Base-by-base conservation (phyloP, 2,329 filamentous ascomycete species). In the Ambrosiella cleistominuta region DNA sequence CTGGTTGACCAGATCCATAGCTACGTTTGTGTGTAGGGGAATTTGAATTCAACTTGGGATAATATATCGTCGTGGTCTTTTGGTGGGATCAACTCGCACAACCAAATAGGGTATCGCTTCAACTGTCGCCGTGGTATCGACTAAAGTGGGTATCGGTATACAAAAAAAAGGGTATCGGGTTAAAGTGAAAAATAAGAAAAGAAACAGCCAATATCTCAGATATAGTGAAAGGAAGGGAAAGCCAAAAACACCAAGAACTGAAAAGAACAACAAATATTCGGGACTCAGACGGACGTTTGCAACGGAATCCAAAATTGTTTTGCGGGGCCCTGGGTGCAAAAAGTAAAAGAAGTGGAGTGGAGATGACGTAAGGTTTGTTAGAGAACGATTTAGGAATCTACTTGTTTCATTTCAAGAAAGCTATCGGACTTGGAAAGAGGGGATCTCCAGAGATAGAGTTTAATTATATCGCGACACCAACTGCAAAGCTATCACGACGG, bases 1-100 rank as follows among this genome's bases (percentile, higher is more conserved):
- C 77, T 79, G 76, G 67, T 81, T 80, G 61, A 81, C 78, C 60
- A 81, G 72, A 75, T 81, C 78, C 78, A 81, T 81, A 13, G 35
- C 38, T 12, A 53, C 9, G 27, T 19, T 27, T 44, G 52, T 54
- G 36, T 19, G 27, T 42, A 17, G 27, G 17, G 8, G 37, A 42
- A 42, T 40, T 9, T 40, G 38, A 19, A 36, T 54, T 19, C 7
- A 13, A n/a, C 38, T 7, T 11, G 52, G 12, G 15, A 42, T 13
- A 13, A 19, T 54, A 17, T 54, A 27, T 13, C 27, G 37, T 40
- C 49, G 35, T 15, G 17, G 12, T 13, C 19, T 11, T 27, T n/a
- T 13, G n/a, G 49, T 8, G 13, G 19, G 37, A 40, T 15, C 37
- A 13, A 11, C 6, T 35, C 15, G 27, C 27, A 38, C 39, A 54